Conservation (phyloP, 2,329 filamentous ascomycete genomes). For the Akanthomyces uredinophilus region DNA sequence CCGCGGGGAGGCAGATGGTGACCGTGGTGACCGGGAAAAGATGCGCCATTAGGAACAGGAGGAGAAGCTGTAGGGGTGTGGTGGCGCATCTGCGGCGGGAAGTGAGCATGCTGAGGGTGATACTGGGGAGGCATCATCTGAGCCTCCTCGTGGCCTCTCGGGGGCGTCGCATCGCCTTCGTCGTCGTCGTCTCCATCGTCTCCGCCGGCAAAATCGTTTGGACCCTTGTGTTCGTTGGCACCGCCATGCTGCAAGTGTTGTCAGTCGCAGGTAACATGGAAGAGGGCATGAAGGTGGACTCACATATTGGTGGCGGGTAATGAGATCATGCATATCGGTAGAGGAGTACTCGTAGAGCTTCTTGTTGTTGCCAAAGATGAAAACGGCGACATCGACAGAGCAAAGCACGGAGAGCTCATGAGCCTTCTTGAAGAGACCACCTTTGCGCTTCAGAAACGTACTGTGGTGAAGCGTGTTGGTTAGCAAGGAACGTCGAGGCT, state of each 20-base stretch:
- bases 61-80: constrained; percentile 82
- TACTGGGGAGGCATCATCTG: constrained; percentile 67
- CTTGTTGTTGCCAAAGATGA: constrained; percentile 98
- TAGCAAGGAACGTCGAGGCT: not conserved
- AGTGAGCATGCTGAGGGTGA: constrained; percentile 63
- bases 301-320: constrained; percentile 87
- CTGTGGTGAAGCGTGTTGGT: constrained; percentile 40
- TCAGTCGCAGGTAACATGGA: constrained; percentile 16
- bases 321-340: constrained; percentile 83
- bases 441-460: constrained; percentile 97
- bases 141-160: constrained; percentile 56
- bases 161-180: constrained; percentile 63
- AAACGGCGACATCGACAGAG: constrained; percentile 96
- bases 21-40: constrained; percentile 52
- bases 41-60: constrained; percentile 73
- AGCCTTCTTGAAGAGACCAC: constrained; percentile 98
- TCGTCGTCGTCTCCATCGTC: constrained; percentile 83
- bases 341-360: constrained; percentile 98
- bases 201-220: constrained; percentile 82
- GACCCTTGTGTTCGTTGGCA: constrained; percentile 94
- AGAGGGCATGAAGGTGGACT: constrained; percentile 32
- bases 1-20: constrained; percentile 51
- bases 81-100: constrained; percentile 73
- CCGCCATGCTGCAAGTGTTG: constrained; percentile 66
- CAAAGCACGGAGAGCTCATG: constrained; percentile 97